phyloP scores from a whole-genome alignment of 2,329 filamentous ascomycete genomes.

The Epichloe glyceriae region DNA sequence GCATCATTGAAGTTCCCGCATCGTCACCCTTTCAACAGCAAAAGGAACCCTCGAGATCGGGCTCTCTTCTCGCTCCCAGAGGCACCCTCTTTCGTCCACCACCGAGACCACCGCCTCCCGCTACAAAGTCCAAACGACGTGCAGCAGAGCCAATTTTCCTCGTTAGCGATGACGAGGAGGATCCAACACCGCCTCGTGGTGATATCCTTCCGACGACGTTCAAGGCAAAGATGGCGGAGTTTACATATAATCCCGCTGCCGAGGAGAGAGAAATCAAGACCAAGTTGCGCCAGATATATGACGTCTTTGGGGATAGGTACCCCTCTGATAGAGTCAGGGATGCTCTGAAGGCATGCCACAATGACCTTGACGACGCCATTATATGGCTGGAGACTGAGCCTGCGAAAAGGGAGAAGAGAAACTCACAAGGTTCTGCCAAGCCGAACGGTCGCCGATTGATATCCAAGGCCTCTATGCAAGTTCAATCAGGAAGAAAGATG shows the following conservation, averaged over 20 bases:
- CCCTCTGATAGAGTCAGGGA: conserved; percentile 19
- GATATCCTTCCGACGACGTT: conserved; percentile 51
- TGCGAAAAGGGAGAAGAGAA: not conserved
- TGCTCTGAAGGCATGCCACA: conserved; percentile 18
- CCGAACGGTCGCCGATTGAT: conserved; percentile 16
- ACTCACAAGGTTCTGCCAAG: conserved; percentile 7
- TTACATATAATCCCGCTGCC: conserved; percentile 35
- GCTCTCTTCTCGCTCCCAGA: conserved; percentile 57
- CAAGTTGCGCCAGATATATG: conserved; percentile 24
- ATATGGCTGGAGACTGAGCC: conserved; percentile 15
- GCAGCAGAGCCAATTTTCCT: conserved; percentile 31
- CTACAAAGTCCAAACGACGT: conserved; percentile 21
- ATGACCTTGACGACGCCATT: conserved; percentile 25
- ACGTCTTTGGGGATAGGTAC: conserved; percentile 20
- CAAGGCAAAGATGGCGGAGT: conserved; percentile 25
- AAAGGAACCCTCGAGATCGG: conserved; percentile 21
- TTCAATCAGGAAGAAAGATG: conserved; percentile 6
- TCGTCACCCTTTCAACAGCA: conserved; percentile 58
- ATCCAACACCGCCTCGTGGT: conserved; percentile 37
- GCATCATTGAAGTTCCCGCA: conserved; percentile 66
- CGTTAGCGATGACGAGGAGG: conserved; percentile 35
- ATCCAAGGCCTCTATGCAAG: conserved; percentile 17
- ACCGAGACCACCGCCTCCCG: conserved; percentile 13
- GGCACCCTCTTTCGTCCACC: conserved; percentile 57
- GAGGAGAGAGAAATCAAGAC: conserved; percentile 23